phyloP scores from a whole-genome alignment of 352 stramenopile genomes.

The Pythium insidiosum region DNA sequence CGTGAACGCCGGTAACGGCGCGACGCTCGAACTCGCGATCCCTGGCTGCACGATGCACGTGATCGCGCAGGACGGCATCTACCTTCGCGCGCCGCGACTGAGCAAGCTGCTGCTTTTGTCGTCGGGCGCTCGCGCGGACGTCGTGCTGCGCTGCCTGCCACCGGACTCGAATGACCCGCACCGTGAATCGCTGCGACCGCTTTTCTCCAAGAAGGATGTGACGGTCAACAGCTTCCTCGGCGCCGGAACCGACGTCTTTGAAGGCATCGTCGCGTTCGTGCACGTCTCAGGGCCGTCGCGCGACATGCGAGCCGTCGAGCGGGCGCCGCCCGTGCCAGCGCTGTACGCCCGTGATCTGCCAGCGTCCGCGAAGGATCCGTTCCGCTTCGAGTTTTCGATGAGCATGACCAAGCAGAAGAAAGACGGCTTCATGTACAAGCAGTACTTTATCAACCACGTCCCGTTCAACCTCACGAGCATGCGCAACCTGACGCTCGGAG shows the following conservation, averaged over 20 bases:
- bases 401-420: slow-evolving; percentile 21
- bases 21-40: slow-evolving; percentile 45
- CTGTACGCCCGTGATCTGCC: slow-evolving; percentile 31
- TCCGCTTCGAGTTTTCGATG: slow-evolving; percentile 56
- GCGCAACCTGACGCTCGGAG: slow-evolving; percentile 39
- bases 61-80: slow-evolving; percentile 51
- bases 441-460: slow-evolving; percentile 67
- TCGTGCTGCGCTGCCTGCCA: slow-evolving; percentile 50
- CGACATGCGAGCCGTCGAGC: slow-evolving; percentile 19
- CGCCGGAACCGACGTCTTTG: slow-evolving; percentile 42
- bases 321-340: slow-evolving; percentile 23
- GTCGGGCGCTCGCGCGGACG: slow-evolving; percentile 44
- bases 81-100: slow-evolving; percentile 27
- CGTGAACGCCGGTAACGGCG: slow-evolving; percentile 47
- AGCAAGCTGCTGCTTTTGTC: slow-evolving; percentile 40
- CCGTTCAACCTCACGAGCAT: slow-evolving; percentile 38
- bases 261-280: slow-evolving; percentile 51
- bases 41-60: slow-evolving; percentile 50
- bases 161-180: slow-evolving; percentile 7
- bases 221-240: slow-evolving; percentile 42
- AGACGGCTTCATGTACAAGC: slow-evolving; percentile 64
- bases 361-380: slow-evolving; percentile 23
- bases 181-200: slow-evolving; percentile 32
- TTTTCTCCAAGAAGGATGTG: slow-evolving; percentile 40
- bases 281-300: slow-evolving; percentile 31